These are phyloP conservation scores for Rhododendron kiyosumense DNA, from an alignment of 148 eudicot species.

Conservation along the genomic window DNA sequence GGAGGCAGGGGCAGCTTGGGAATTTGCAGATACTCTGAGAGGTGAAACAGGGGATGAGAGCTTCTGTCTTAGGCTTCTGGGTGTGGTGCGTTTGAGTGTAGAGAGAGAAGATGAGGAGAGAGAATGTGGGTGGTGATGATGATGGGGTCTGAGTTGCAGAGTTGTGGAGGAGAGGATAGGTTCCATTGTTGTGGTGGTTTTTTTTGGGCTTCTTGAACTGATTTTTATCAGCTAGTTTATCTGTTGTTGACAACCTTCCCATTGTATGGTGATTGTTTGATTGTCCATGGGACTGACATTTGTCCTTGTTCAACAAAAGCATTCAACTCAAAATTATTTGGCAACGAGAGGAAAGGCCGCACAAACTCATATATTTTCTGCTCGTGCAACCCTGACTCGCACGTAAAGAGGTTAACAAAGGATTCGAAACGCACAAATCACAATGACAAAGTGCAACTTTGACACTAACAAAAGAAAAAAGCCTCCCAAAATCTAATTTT, in stretches of 20 bases:
- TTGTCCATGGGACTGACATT: not conserved
- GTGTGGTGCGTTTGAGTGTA: not conserved
- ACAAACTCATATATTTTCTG: too few relatives aligned
- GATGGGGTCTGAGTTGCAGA: conserved; percentile 10
- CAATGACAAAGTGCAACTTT: too few relatives aligned
- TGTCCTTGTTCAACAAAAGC: not conserved
- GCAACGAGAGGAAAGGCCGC: too few relatives aligned
- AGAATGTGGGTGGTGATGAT: not conserved
- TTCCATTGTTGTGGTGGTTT: conserved; percentile 18
- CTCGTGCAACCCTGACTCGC: too few relatives aligned
- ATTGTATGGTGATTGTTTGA: conserved; percentile 5
- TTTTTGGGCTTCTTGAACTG: not conserved
- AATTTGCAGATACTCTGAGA: conserved; percentile 37
- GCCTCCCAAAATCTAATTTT: too few relatives aligned
- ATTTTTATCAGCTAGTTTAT: not conserved
- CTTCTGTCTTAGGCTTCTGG: not conserved
- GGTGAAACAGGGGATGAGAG: conserved; percentile 1
- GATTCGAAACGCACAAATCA: too few relatives aligned
- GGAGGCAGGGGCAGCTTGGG: conserved; percentile 54
- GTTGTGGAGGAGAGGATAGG: conserved; percentile 30
- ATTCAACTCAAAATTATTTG: too few relatives aligned
- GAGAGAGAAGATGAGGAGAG: conserved; percentile 12
- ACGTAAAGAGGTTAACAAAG: too few relatives aligned
- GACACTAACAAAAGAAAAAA: too few relatives aligned
- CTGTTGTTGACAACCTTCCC: not conserved